Evolutionary conservation across 345 rosid species (phyloP).

Genomic region (sweet orange (Citrus sinensis)): DNA sequence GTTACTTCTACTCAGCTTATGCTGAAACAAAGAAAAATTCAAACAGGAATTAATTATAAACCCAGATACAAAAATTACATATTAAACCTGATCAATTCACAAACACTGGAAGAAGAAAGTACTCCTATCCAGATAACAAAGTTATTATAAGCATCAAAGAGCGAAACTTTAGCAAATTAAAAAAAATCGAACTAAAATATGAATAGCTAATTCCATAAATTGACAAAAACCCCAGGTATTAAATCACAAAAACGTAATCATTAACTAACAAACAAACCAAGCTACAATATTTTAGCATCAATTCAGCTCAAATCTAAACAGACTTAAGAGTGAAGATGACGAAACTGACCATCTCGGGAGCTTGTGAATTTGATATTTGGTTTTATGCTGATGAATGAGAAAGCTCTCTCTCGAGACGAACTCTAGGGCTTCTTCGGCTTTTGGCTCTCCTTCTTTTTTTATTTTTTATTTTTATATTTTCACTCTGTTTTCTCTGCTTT

Average conservation of each 20-base stretch:
- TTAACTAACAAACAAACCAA: not conserved
- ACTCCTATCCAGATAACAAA: not conserved
- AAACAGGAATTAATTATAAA: not conserved
- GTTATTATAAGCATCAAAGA: not conserved
- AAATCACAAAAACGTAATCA: not conserved
- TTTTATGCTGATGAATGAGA: not conserved
- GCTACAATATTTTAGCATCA: not conserved
- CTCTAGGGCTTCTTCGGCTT: slow-evolving; percentile 10
- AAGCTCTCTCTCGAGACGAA: slow-evolving; percentile 3
- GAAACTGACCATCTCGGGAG: not conserved
- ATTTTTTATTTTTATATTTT: not conserved
- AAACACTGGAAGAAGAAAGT: not conserved
- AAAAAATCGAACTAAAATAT: not conserved
- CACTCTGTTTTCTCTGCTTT: not conserved
- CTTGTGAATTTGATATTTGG: not conserved
- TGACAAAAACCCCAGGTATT: not conserved
- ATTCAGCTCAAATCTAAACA: slow-evolving; percentile 1
- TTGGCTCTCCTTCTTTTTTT: not conserved
- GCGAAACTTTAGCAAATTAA: not conserved
- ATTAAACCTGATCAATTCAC: not conserved
- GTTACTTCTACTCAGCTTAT: slow-evolving; percentile 75
- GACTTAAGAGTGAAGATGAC: too few relatives aligned
- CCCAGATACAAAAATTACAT: not conserved
- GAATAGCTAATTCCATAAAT: not conserved
- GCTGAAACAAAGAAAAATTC: slow-evolving; percentile 34